Percentiles rank a stretch among this genome's conserved stretches.
phyloP scores from a whole-genome alignment of 139 green algal species.

The Haematococcus lacustris region DNA sequence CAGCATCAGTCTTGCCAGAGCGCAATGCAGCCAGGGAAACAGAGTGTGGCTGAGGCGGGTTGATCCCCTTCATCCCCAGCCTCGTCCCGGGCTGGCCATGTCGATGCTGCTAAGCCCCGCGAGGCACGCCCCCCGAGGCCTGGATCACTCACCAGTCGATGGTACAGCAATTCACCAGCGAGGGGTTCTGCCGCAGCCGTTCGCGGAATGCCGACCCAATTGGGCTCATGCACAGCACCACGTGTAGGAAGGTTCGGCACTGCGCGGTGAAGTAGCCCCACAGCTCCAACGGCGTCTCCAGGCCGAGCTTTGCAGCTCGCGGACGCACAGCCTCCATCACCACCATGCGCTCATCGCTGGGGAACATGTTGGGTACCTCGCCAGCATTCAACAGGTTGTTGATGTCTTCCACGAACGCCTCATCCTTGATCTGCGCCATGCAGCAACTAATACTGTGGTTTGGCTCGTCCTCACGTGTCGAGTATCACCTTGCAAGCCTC shows the following conservation, averaged over 20 bases:
- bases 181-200: constrained; percentile 63
- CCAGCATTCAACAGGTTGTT: constrained; percentile 77
- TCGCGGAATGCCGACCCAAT: constrained; percentile 61
- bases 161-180: constrained; percentile 76
- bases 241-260: constrained; percentile 55
- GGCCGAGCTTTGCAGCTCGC: constrained; percentile 40
- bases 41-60: no score
- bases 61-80: no score
- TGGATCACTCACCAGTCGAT: constrained; percentile 52
- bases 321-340: constrained; percentile 56
- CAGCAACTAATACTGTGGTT: neutral
- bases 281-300: constrained; percentile 63
- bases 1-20: neutral
- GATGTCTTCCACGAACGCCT: constrained; percentile 75
- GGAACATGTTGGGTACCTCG: constrained; percentile 76
- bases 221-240: constrained; percentile 62
- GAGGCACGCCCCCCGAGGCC: no score
- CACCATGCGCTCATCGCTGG: constrained; percentile 46
- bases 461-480: no score
- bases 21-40: no score
- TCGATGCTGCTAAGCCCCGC: no score
- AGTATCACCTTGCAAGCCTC: no score
- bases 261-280: constrained; percentile 59
- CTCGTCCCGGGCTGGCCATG: no score
- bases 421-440: constrained; percentile 62